A percentile compares a stretch with the other conserved stretches of the same genome.
Evolutionary conservation across 345 rosid genomes (phyloP).

Genomic region (Linum trigynum): DNA sequence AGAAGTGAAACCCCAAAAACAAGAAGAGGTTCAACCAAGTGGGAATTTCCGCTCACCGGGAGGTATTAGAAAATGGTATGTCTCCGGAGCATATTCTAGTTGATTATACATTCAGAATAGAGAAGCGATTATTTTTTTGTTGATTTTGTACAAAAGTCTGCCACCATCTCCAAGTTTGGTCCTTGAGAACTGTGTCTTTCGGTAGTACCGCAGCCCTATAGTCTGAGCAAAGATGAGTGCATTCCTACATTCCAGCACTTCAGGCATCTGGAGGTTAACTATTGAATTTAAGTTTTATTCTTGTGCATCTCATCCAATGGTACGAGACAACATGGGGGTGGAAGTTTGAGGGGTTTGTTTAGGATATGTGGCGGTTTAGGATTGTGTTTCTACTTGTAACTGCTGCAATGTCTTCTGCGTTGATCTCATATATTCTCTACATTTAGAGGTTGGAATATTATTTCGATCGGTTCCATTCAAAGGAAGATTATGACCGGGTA

Average conservation of each 20-base stretch:
- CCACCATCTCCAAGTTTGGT: background rate
- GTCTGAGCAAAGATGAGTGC: no score
- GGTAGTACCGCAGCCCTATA: no score
- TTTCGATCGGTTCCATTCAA: no score
- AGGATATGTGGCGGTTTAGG: no score
- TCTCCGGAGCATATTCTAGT: background rate
- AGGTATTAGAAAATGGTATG: conserved; percentile 55
- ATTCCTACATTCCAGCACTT: background rate
- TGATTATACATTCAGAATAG: background rate
- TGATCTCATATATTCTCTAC: background rate
- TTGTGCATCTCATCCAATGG: no score
- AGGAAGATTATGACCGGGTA: no score
- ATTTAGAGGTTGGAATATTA: no score
- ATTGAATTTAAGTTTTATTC: background rate
- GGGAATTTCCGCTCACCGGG: conserved; percentile 36
- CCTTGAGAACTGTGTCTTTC: no score
- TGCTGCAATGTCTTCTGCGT: background rate
- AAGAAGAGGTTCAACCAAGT: conserved; percentile 44
- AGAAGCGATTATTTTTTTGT: background rate
- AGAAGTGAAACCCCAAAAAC: conserved; percentile 45
- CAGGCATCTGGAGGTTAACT: background rate
- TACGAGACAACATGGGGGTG: no score
- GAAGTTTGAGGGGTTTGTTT: no score
- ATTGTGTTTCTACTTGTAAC: no score
- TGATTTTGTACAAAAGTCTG: background rate